These are phyloP conservation scores for Dillenia suffruticosa DNA, from an alignment of 164 flowering plant species.

Conservation along the genomic window DNA sequence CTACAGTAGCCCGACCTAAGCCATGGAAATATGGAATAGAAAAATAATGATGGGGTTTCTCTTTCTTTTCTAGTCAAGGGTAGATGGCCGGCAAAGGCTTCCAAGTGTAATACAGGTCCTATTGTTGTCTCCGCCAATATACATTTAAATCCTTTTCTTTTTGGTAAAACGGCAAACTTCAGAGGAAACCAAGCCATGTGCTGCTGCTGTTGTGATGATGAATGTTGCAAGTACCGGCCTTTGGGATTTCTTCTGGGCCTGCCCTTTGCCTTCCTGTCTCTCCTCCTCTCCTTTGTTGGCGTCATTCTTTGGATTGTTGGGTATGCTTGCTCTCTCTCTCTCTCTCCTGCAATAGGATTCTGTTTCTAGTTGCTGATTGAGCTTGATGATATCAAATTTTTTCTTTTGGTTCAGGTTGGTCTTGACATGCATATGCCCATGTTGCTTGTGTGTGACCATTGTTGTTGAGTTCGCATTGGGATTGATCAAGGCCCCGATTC, in stretches of 20 bases:
- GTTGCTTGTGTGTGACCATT: constrained; percentile 85
- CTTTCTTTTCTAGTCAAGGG: too few species aligned
- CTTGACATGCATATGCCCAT: constrained; percentile 78
- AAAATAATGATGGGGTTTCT: too few species aligned
- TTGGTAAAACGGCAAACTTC: too few species aligned
- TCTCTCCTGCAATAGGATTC: background rate
- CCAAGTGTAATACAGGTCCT: too few species aligned
- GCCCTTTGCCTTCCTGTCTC: constrained; percentile 63
- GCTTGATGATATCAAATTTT: background rate
- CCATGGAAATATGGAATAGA: too few species aligned
- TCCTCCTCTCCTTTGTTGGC: constrained; percentile 56
- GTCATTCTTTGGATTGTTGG: constrained; percentile 66
- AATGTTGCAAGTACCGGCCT: constrained; percentile 49
- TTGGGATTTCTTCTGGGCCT: constrained; percentile 64
- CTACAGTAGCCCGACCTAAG: too few species aligned
- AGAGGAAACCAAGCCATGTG: too few species aligned
- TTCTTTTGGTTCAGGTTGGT: constrained; percentile 40
- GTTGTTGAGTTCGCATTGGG: constrained; percentile 73
- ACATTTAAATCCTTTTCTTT: too few species aligned
- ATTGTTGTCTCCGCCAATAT: too few species aligned
- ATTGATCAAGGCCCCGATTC: constrained; percentile 80
- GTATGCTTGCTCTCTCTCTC: constrained; percentile 14
- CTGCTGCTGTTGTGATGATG: constrained; percentile 24
- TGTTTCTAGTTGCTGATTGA: background rate
- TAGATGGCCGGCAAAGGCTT: too few species aligned